Base-by-base conservation (phyloP, 2,329 filamentous ascomycete genomes). In the Venturia nashicola region DNA sequence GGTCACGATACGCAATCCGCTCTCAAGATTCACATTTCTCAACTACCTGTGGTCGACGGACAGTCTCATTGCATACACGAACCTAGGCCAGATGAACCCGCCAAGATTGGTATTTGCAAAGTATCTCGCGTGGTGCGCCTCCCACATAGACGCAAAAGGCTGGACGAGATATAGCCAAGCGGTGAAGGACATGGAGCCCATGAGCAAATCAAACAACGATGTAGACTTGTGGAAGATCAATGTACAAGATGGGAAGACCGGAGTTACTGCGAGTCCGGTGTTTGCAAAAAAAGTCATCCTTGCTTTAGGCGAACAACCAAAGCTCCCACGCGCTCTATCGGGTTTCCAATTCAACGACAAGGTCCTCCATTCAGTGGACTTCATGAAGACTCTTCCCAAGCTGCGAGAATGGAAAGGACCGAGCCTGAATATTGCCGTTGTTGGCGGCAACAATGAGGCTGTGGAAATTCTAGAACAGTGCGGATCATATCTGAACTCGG, bases 11-110 rank as follows among this genome's bases (percentile, higher is more conserved):
- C 67, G 68, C 61, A 71, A 72, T 48, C 70, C 70, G 7, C 67
- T 68, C 43, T 71, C 70, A 14, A 65, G 66, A 34, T 71, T 68
- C 61, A 72, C 70, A 2, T 71, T 72, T 54, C 62, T 72, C 62
- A 72, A 72, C 57, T 71, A 70, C 57, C 66, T 72, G 6, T 68
- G 70, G 61, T 65, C 65, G 16, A 71, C 69, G 3, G 65, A 68
- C 32, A 70, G 68, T 43, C 65, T 72, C 16, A 67, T 70, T 18
- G 66, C 64, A 6, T 72, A 70, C 64, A 68, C 69, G 51, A 72
- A 72, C 59, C 66, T 69, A 40, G 70, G 69, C n/a, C 66, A 65
- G 43, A 66, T 71, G 40, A 65, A 64, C 11, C 70, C 70, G 1
- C 65, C 66, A 11, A 61, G 69, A 54, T 61, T 66, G 46, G 64